A percentile compares a stretch with the other conserved stretches of the same genome.
Conservation (phyloP, 2,329 filamentous ascomycete genomes). For the Talaromyces sp. region DNA sequence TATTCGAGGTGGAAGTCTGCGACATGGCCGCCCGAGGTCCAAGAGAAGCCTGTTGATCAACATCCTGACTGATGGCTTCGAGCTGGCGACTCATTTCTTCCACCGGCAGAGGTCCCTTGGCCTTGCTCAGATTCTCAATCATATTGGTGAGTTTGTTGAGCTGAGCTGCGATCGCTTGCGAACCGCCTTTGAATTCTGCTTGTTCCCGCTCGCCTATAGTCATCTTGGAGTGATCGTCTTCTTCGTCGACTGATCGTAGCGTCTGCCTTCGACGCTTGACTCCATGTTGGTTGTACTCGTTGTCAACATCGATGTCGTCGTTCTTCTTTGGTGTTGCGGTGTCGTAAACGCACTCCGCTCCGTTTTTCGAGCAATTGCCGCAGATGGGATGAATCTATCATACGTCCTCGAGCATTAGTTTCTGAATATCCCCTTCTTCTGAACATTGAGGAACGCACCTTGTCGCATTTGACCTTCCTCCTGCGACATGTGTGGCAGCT, state of each 20-base stretch:
- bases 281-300: constrained; percentile 31
- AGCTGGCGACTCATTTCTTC: constrained; percentile 20
- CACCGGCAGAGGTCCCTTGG: constrained; percentile 27
- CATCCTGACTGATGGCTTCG: constrained; percentile 15
- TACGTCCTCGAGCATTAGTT: background rate
- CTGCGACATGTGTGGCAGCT: constrained; percentile 49
- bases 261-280: constrained; percentile 38
- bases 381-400: constrained; percentile 45
- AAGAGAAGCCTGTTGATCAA: constrained; percentile 2
- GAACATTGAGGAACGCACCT: constrained; percentile 26
- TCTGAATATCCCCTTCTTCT: background rate
- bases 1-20: constrained; percentile 18
- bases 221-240: constrained; percentile 36
- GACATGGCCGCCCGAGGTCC: constrained; percentile 19
- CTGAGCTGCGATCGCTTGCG: constrained; percentile 44
- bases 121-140: constrained; percentile 45
- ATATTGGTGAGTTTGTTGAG: constrained; percentile 46
- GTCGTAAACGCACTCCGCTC: constrained; percentile 45
- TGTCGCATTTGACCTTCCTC: constrained; percentile 51
- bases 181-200: constrained; percentile 29
- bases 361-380: constrained; percentile 47
- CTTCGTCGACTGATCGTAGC: constrained; percentile 31
- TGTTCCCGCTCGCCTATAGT: constrained; percentile 32
- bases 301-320: constrained; percentile 19
- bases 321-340: constrained; percentile 30